Evolutionary conservation across 257 asterid species (phyloP).

Genomic region (Fraxinus pennsylvanica): DNA sequence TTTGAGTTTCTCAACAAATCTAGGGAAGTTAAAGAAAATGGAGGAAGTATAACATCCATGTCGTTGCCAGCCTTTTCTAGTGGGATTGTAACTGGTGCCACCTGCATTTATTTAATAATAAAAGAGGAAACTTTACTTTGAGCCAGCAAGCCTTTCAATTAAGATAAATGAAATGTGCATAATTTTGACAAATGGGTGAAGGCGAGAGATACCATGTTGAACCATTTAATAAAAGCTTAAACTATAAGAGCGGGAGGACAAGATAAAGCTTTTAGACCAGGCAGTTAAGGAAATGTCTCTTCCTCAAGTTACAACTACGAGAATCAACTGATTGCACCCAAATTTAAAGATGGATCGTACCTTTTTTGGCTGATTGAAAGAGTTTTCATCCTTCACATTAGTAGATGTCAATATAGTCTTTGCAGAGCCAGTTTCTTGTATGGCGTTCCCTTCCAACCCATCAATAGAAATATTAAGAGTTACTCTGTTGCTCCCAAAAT

Average conservation of each 20-base stretch:
- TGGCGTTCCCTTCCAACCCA: conserved; percentile 44
- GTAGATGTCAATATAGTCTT: conserved; percentile 57
- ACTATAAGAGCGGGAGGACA: too few species aligned
- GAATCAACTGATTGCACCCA: background rate
- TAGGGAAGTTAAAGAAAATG: conserved; percentile 61
- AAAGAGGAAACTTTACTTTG: background rate
- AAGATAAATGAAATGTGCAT: background rate
- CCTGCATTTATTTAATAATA: conserved; percentile 49
- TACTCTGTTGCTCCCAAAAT: conserved; percentile 55
- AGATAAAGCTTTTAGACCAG: background rate
- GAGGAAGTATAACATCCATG: conserved; percentile 53
- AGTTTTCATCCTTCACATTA: conserved; percentile 71
- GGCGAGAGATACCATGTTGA: too few species aligned
- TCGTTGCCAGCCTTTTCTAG: conserved; percentile 44
- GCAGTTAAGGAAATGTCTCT: background rate
- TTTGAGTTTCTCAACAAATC: conserved; percentile 52
- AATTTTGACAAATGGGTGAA: too few species aligned
- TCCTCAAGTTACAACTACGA: background rate
- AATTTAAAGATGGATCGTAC: conserved; percentile 29
- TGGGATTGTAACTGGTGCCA: conserved; percentile 44
- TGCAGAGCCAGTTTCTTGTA: conserved; percentile 51
- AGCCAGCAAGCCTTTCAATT: background rate
- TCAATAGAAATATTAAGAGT: conserved; percentile 42
- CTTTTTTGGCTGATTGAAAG: conserved; percentile 67
- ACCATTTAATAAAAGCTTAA: background rate